Evolutionary conservation across 805 yeast genomes (phyloP).

Genomic region (Candida suzukii): DNA sequence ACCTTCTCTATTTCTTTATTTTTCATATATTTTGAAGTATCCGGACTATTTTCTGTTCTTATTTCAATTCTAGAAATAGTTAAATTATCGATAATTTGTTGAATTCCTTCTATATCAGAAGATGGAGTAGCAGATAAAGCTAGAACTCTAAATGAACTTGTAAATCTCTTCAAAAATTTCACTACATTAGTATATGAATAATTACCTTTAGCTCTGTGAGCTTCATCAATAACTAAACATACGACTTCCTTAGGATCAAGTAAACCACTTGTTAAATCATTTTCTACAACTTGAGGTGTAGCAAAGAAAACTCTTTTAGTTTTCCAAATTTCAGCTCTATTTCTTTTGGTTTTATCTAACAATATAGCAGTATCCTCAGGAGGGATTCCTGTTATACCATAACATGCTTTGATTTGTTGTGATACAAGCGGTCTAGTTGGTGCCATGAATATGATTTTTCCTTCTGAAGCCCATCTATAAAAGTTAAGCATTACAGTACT

Average conservation of each 20-base stretch:
- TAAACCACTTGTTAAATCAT: conserved; percentile 71
- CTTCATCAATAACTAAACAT: conserved; percentile 86
- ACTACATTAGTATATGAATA: conserved; percentile 88
- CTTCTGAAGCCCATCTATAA: conserved; percentile 72
- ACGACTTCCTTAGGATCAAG: conserved; percentile 70
- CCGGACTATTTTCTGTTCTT: conserved; percentile 78
- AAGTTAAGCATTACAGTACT: conserved; percentile 88
- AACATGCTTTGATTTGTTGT: conserved; percentile 91
- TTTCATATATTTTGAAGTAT: conserved; percentile 75
- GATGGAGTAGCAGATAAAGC: conserved; percentile 98
- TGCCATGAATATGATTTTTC: conserved; percentile 89
- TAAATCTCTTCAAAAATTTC: conserved; percentile 52
- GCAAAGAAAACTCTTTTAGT: conserved; percentile 77
- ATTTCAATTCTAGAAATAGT: conserved; percentile 73
- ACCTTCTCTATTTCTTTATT: conserved; percentile 53
- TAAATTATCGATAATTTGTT: conserved; percentile 70
- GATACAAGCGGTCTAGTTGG: conserved; percentile 96
- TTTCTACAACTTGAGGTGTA: conserved; percentile 94
- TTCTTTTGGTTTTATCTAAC: conserved; percentile 41
- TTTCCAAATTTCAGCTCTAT: conserved; percentile 75
- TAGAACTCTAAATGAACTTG: conserved; percentile 61
- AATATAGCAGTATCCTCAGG: conserved; percentile 71
- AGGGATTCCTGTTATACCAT: conserved; percentile 80
- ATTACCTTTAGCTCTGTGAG: conserved; percentile 88
- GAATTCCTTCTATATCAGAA: conserved; percentile 79